These are phyloP conservation scores for Xylariaceae sp. DNA, from an alignment of 2,329 filamentous ascomycete genomes.

Conservation along the genomic window DNA sequence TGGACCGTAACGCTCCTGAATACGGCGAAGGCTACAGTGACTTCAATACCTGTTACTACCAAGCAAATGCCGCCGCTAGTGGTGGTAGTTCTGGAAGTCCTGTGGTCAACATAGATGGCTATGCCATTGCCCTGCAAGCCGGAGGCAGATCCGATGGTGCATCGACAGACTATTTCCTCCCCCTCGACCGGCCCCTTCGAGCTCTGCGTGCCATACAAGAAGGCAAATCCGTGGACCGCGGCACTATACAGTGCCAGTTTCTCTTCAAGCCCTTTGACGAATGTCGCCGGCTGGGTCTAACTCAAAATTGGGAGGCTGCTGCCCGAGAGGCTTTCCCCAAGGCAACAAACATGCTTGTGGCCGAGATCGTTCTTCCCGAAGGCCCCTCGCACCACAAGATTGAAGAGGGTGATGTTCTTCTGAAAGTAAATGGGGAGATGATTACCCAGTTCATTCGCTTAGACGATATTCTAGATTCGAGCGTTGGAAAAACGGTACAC, in stretches of 20 bases:
- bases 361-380: conserved; percentile 88
- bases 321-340: conserved; percentile 81
- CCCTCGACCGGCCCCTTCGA: conserved; percentile 82
- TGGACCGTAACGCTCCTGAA: conserved; percentile 95
- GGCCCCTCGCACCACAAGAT: conserved; percentile 84
- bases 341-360: conserved; percentile 95
- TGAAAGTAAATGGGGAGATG: conserved; percentile 90
- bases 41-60: conserved; percentile 95
- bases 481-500: conserved; percentile 72
- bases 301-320: conserved; percentile 78
- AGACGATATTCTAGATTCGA: conserved; percentile 87
- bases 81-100: conserved; percentile 98
- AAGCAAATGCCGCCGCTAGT: conserved; percentile 93
- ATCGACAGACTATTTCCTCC: conserved; percentile 95
- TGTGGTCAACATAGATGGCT: conserved; percentile 91
- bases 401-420: conserved; percentile 87
- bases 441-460: conserved; percentile 89
- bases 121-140: conserved; percentile 87
- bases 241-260: conserved; percentile 98
- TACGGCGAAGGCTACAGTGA: conserved; percentile 98
- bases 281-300: conserved; percentile 83
- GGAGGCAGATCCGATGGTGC: conserved; percentile 91
- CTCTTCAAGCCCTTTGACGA: conserved; percentile 97
- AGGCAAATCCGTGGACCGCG: conserved; percentile 71
- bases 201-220: conserved; percentile 82